Percentiles rank a stretch among this genome's conserved stretches.
Evolutionary conservation across 306 rosid genomes (phyloP).

Genomic region (Geum urbanum): DNA sequence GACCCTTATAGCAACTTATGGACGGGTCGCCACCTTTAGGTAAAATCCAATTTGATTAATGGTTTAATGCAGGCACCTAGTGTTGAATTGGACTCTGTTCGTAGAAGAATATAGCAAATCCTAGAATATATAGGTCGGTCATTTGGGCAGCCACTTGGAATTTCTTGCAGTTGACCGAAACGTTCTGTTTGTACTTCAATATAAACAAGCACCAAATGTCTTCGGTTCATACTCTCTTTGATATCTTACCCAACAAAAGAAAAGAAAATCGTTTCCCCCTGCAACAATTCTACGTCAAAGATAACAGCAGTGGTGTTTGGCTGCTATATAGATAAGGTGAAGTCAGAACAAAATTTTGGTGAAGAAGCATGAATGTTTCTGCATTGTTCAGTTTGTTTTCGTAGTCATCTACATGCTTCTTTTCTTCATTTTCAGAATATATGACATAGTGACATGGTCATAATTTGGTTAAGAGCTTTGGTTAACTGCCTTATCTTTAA

Average conservation of each 20-base stretch:
- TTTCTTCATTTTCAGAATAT: too few relatives aligned
- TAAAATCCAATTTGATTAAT: not conserved
- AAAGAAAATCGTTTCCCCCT: not conserved
- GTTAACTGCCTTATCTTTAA: not conserved
- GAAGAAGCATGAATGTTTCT: not conserved
- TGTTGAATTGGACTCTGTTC: constrained; percentile 1
- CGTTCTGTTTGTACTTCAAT: not conserved
- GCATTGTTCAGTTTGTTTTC: too few relatives aligned
- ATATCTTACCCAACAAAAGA: not conserved
- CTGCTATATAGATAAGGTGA: not conserved
- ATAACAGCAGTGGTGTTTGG: not conserved
- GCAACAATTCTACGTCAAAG: not conserved
- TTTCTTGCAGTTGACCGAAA: constrained; percentile 5
- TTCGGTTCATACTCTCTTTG: not conserved
- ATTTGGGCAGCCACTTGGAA: constrained; percentile 8
- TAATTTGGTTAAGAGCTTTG: not conserved
- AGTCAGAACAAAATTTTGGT: not conserved
- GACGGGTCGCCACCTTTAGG: constrained; percentile 3
- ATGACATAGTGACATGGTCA: not conserved
- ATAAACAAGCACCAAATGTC: constrained; percentile 5
- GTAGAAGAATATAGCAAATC: not conserved
- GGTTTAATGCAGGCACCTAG: not conserved
- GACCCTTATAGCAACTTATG: not conserved
- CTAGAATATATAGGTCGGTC: constrained; percentile 8
- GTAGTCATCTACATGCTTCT: too few relatives aligned